Evolutionary conservation across 257 asterid species (phyloP), one percentile per base, ranked within the genome.

Genomic region (Voacanga thouarsii): DNA sequence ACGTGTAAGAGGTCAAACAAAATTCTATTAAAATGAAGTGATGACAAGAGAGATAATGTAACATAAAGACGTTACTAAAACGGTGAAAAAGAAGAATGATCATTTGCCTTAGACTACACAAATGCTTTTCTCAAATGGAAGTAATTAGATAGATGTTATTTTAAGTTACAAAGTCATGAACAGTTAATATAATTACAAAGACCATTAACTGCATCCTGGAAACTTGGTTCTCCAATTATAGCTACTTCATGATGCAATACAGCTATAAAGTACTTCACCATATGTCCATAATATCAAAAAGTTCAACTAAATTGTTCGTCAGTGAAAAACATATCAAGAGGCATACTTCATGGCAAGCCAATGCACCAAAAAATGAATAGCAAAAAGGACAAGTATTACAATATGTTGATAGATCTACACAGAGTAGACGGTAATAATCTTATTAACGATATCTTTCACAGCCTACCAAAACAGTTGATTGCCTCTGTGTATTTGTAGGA

Each of bases 1-100:
- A 67, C 50, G 77, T 51, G 71, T 28, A 43, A 64, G 66, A 50
- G 70, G 41, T 80, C 44, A 67, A 55, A 53, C 24, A 28, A 43
- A 55, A 53, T 59, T 51, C 30, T 67, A 5, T 14, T 50, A 66
- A 19, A 66, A 33, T 37, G 16, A 44, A 26, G 9, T n/a, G 12
- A n/a, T 9, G 50, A 70, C 10, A 55, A 56, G 49, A 30, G n/a
- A 68, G 50, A 77, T 8, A 50, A 66, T 10, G 66, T 33, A 15
- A 66, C n/a, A 33, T 8, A 11, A 30, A 45, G 43, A 71, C 74
- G 68, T 16, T 44, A 55, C 39, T 43, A 14, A 55, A 64, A 56
- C 64, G 6, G 33, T n/a, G 37, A 66, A 18, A 70, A 75, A 39
- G 80, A 24, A n/a, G 26, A 61, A 19, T 66, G 56, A 45, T 56